phyloP scores from a whole-genome alignment of 441 rosid species.

The Adansonia grandidieri region DNA sequence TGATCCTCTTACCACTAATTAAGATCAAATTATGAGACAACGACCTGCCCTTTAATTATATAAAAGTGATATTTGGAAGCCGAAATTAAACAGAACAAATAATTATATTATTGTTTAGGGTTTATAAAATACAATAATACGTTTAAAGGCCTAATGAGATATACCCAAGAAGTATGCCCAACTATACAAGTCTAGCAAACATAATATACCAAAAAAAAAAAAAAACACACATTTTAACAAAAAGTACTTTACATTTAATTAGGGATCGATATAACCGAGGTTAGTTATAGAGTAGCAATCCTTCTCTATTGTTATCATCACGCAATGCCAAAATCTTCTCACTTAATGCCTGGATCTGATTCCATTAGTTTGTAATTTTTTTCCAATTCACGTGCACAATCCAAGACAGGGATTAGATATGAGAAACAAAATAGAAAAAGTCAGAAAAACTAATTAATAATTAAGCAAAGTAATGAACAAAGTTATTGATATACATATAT shows the following conservation, averaged over 20 bases:
- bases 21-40: background rate
- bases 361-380: constrained; percentile 8
- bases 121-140: no score
- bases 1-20: background rate
- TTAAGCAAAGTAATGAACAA: background rate
- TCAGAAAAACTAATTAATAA: background rate
- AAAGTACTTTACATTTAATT: background rate
- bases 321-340: constrained; percentile 32
- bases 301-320: background rate
- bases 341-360: constrained; percentile 22
- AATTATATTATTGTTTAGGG: no score
- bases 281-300: background rate
- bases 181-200: no score
- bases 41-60: background rate
- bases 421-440: background rate
- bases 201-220: no score
- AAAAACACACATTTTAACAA: no score
- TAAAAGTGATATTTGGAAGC: background rate
- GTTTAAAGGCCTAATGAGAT: no score
- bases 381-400: constrained; percentile 22
- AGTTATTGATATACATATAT: background rate
- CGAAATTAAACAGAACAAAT: no score
- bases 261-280: background rate
- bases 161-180: no score
- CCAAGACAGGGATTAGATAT: background rate